Conservation (phyloP, 495 filamentous ascomycete species). For the Parathielavia hyrcaniae region DNA sequence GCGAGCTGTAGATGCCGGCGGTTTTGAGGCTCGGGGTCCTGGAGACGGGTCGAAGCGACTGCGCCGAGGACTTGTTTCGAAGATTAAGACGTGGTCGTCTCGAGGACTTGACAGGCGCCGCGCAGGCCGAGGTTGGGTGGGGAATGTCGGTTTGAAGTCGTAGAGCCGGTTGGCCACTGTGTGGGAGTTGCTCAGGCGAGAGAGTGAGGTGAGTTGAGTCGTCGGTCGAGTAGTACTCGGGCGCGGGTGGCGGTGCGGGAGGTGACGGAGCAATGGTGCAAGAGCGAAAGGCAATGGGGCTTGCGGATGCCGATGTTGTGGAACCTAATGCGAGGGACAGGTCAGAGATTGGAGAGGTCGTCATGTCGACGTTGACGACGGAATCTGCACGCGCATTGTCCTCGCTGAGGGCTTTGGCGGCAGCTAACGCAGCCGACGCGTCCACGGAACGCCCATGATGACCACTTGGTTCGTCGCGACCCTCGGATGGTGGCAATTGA, state of each 20-base stretch:
- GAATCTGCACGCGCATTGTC: conserved; percentile 23
- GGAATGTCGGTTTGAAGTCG: conserved; percentile 36
- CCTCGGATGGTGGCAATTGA: conserved; percentile 2
- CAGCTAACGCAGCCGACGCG: conserved; percentile 25
- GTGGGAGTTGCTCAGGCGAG: conserved; percentile 20
- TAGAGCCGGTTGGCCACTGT: conserved; percentile 24
- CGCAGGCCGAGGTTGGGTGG: conserved; percentile 21
- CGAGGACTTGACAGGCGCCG: conserved; percentile 26
- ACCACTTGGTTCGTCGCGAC: conserved; percentile 16
- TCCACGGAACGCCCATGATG: conserved; percentile 18
- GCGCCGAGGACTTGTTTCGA: conserved; percentile 38
- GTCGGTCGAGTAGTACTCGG: conserved; percentile 12
- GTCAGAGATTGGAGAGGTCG: conserved; percentile 13
- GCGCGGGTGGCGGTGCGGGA: conserved; percentile 20
- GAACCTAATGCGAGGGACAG: conserved; percentile 12
- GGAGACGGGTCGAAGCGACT: conserved; percentile 40
- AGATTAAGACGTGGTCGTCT: conserved; percentile 29
- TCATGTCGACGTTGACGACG: conserved; percentile 16
- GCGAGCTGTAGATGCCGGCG: conserved; percentile 29
- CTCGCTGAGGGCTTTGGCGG: conserved; percentile 20
- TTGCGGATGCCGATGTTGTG: conserved; percentile 11
- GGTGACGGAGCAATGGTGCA: conserved; percentile 35
- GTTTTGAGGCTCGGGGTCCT: conserved; percentile 46
- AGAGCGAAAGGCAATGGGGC: conserved; percentile 30
- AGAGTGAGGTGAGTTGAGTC: conserved; percentile 16